Conservation (phyloP, 2,329 filamentous ascomycete genomes). For the Venturia carpophila region DNA sequence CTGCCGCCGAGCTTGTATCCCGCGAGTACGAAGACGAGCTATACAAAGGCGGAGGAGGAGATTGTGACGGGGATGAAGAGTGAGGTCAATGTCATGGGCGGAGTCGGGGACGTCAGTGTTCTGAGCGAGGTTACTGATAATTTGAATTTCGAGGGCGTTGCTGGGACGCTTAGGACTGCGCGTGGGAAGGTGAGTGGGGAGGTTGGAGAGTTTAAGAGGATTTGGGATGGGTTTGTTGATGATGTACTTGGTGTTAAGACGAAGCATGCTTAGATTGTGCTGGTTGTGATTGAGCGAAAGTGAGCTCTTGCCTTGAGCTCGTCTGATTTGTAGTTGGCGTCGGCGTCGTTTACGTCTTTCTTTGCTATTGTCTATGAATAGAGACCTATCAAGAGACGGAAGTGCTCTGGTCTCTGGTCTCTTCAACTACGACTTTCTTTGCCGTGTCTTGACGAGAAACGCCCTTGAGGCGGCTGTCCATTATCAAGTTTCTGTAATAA, state of each 20-base stretch:
- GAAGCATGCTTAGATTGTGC: slow-evolving; percentile 20
- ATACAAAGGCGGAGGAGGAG: slow-evolving; percentile 14
- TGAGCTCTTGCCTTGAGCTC: not conserved
- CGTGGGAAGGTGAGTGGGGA: slow-evolving; percentile 35
- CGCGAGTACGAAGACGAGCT: slow-evolving; percentile 19
- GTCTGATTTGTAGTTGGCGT: not conserved
- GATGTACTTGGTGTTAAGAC: slow-evolving; percentile 39
- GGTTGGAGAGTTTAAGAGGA: slow-evolving; percentile 36
- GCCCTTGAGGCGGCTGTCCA: not conserved
- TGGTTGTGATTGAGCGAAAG: not conserved
- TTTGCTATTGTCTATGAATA: not conserved
- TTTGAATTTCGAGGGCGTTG: slow-evolving; percentile 41
- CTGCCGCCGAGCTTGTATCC: slow-evolving; percentile 35
- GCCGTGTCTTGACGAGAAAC: not conserved
- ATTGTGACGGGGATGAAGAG: slow-evolving; percentile 50
- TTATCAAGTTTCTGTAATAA: not conserved
- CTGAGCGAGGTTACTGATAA: slow-evolving; percentile 54
- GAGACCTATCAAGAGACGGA: not conserved
- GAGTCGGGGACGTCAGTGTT: slow-evolving; percentile 42
- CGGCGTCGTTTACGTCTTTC: not conserved
- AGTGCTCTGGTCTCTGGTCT: slow-evolving; percentile 12
- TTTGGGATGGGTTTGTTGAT: slow-evolving; percentile 44
- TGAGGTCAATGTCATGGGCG: slow-evolving; percentile 48
- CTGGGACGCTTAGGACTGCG: slow-evolving; percentile 26
- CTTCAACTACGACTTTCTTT: not conserved